Evolutionary conservation across 2,329 filamentous ascomycete species (phyloP), one percentile per base, ranked within the genome.

Genomic region (Arthroderma uncinatum): DNA sequence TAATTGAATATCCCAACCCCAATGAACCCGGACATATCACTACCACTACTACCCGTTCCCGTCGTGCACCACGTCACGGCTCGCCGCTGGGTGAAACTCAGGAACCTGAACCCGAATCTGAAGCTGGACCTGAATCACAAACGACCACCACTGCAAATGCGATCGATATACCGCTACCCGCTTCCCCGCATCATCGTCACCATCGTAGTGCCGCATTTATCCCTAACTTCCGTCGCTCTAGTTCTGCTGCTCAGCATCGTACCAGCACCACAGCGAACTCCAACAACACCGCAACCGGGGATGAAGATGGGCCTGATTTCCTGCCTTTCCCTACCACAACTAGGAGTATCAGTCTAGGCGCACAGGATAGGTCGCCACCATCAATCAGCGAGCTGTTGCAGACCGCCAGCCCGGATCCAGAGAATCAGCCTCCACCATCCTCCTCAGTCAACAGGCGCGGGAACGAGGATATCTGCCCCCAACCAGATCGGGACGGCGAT

Each of bases 1-100:
- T 93, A 59, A 83, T 84, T 44, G 86, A 89, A 62, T 86, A 89
- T 65, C 71, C 75, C 55, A 72, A 72, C 40, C 44, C 44, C n/a
- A 67, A 65, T 48, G 73, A 68, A 56, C 44, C 67, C 63, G 62
- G 68, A 65, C 59, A 67, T 61, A 50, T 50, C 14, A 33, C 53
- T 12, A 37, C 28, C 23, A 30, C 30, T 16, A 55, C 37, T 44
- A 42, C 53, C 16, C 33, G 36, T 9, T 44, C 53, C 61, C 64
- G 66, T 58, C 63, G 69, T 55, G 44, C 14, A 9, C 63, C 63
- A 37, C 62, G 66, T 21, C 66, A 64, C 48, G 65, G 65, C 57
- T 70, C 64, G 44, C 66, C 65, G 1, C 60, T 69, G 2, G 70
- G 73, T 57, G 73, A 72, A 57, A 68, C 69, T n/a, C 69, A 64